Evolutionary conservation across 441 rosid species (phyloP), one percentile per base, ranked within the genome.

Genomic region (Erodium texanum): DNA sequence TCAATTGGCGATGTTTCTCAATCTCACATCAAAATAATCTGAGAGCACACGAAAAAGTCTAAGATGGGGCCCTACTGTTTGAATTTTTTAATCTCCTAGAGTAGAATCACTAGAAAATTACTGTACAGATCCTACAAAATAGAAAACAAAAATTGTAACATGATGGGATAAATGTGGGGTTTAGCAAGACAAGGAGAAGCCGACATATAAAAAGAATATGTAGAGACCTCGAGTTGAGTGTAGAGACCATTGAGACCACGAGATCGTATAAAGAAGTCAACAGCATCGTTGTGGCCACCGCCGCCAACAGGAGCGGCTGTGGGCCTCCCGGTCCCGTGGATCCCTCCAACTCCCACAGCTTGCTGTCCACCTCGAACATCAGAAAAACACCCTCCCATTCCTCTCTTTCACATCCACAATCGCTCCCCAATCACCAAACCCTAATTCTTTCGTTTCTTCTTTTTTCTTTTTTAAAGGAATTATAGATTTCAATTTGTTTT

Each of bases 351-450:
- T 34, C 38, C 38, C 9, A 85, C 64, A 1, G 85, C 93, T 67
- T 84, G 90, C 71, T 87, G 77, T 29, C 92, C 93, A 10, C 92
- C 93, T 59, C 22, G 62, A 71, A 86, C 62, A 16, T 82, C 96
- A 22, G 68, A 70, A 15, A 45, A 45, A 14, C 52, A 45, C 15
- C 52, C 52, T 45, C 52, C 52, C 52, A 45, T 45, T 41, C 50
- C 15, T 45, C 52, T 45, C 52, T 15, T 45, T 41, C 50, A 9
- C 50, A 1, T 1, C 14, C 15, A 0, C n/a, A 11, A 12, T 45
- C 8, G 0, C 8, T 4, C 0, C 2, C 15, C 52, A 3, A 14
- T 2, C n/a, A 0, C 16, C 52, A 3, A 3, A 45, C 52, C n/a
- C n/a, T 12, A 10, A 45, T 45, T 14, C 24, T 20, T 20, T 24